Evolutionary conservation across 1,284 basidiomycete genomes (phyloP), one percentile per base, ranked within the genome.

Genomic region (Moesziomyces sp.): DNA sequence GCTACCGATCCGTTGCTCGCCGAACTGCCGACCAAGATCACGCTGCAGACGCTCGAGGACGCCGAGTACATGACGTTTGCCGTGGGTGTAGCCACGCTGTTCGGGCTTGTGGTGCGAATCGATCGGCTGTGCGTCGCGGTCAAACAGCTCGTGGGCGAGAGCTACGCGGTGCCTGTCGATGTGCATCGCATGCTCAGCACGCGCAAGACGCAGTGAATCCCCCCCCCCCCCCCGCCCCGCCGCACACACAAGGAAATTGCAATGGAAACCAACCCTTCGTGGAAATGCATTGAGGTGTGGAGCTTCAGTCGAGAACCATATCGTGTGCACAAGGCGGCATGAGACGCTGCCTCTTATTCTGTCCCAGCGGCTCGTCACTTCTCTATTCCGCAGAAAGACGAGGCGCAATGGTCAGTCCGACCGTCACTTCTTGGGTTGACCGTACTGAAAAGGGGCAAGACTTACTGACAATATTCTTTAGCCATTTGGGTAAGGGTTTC

Each of bases 141-240:
- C 16, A 93, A 93, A 79, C 90, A 92, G 80, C 85, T 93, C 51
- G 91, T 93, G 0, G 92, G 91, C 0, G 91, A 93, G 80, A 90
- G 91, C 73, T 92, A 91, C 26, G 61, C 67, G 0, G 67, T 81
- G 23, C 62, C 74, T 0, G 63, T 55, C 5, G 74, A 76, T 21
- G 66, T 74, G 14, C 49, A 60, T 45, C 18, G 65, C 13, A 64
- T 67, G 57, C 45, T 60, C 18, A 46, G 30, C 26, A 55, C 47
- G 24, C 48, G 43, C 6, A 42, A 49, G 14, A 2, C 21, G 21
- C 21, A 21, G 21, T 21, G 21, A 43, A 19, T 7, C 9, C 5
- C 23, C 5, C n/a, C n/a, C n/a, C n/a, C n/a, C n/a, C n/a, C n/a
- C n/a, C n/a, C n/a, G n/a, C n/a, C n/a, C 13, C 21, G 21, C 21